Percentiles rank a stretch among this genome's conserved stretches.
Conservation (phyloP, 2,329 filamentous ascomycete species). For the Leptoxyphium fumago region DNA sequence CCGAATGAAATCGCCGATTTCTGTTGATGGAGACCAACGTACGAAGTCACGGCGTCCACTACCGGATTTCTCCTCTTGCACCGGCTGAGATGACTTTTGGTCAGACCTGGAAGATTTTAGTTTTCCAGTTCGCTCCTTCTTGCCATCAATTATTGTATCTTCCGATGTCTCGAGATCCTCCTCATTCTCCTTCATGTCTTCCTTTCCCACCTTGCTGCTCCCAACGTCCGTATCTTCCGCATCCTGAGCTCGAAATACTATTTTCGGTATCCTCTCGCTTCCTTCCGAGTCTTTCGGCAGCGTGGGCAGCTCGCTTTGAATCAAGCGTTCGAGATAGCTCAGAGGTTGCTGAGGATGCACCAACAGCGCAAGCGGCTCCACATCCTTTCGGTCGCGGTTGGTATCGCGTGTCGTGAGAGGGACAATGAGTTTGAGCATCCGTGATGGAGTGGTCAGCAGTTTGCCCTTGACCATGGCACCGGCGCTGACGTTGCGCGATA, state of each 20-base stretch:
- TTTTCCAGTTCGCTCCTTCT: constrained; percentile 31
- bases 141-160: constrained; percentile 30
- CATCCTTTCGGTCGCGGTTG: constrained; percentile 47
- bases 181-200: constrained; percentile 21
- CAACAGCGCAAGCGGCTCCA: constrained; percentile 74
- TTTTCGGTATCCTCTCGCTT: constrained; percentile 53
- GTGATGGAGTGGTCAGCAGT: constrained; percentile 64
- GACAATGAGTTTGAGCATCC: constrained; percentile 66
- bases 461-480: constrained; percentile 57
- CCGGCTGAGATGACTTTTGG: constrained; percentile 37
- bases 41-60: constrained; percentile 46
- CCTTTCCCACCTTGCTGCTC: neutral
- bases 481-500: constrained; percentile 35
- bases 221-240: constrained; percentile 44
- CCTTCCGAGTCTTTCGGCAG: constrained; percentile 41
- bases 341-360: constrained; percentile 83
- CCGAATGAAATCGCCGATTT: constrained; percentile 86
- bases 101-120: constrained; percentile 17
- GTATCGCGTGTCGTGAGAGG: constrained; percentile 52
- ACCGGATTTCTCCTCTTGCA: constrained; percentile 25
- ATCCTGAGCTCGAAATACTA: constrained; percentile 71
- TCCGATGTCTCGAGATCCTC: constrained; percentile 16
- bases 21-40: constrained; percentile 75
- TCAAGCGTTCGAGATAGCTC: constrained; percentile 76
- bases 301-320: constrained; percentile 66